Base-by-base conservation (phyloP, 495 filamentous ascomycete species). In the Lophiostoma macrostomum region DNA sequence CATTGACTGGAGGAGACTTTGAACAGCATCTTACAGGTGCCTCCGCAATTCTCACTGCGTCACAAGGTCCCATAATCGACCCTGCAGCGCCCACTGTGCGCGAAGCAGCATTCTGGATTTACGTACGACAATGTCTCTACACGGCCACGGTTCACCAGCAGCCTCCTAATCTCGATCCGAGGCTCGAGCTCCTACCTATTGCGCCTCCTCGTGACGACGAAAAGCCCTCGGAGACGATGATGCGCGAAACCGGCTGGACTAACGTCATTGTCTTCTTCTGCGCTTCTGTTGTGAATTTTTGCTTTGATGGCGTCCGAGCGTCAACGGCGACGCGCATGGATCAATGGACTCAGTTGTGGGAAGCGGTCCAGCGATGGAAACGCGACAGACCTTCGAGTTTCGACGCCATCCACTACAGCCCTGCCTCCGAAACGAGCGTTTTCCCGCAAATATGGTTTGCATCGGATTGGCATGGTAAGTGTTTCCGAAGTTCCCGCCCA, bases 141-240 rank as follows among this genome's bases (percentile, higher is more conserved):
- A 60, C 24, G 10, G 42, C 56, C 23, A 47, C 30, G 6, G 34
- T 60, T n/a, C 38, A 60, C 43, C 56, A 60, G 50, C 48, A 53
- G 34, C 56, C 56, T 13, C 56, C 50, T 7, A 42, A 60, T 32
- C 18, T 60, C 4, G 49, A 47, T 19, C 27, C 45, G 6, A 30
- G 6, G 14, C 28, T 53, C 3, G 1, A n/a, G 19, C 13, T 45
- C 18, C 29, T 27, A 24, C 51, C 34, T 1, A 18, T 31, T 13
- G 20, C 51, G 2, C 6, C 14, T 2, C 10, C 41, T 10, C n/a
- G 39, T 4, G 18, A 29, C 18, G 32, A 30, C 31, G 5, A 16
- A 5, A 3, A 48, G 23, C 34, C 42, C 7, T 22, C 34, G 14
- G 23, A 41, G 3, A n/a, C 19, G 1, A 16, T 55, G 51, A 28